Evolutionary conservation across 2,329 filamentous ascomycete genomes (phyloP).

Genomic region (Sarocladium strictum): DNA sequence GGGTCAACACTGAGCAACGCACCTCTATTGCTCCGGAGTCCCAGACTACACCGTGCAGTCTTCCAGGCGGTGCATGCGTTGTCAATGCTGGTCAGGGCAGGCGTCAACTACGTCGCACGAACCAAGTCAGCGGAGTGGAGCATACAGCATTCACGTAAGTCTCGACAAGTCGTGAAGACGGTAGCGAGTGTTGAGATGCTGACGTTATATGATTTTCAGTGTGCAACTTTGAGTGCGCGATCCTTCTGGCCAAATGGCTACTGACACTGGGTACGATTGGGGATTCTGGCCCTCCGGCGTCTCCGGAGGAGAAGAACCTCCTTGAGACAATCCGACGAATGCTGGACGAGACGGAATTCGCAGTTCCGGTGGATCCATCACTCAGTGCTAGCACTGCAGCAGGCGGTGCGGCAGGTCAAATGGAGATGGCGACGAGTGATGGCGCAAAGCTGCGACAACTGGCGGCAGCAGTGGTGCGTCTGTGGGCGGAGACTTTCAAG

Average conservation of each 20-base stretch:
- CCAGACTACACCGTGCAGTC: slow-evolving; percentile 56
- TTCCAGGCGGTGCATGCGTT: slow-evolving; percentile 64
- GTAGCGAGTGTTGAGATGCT: slow-evolving; percentile 12
- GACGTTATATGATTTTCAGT: slow-evolving; percentile 27
- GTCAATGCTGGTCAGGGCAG: slow-evolving; percentile 59
- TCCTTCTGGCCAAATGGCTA: slow-evolving; percentile 56
- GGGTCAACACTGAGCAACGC: slow-evolving; percentile 54
- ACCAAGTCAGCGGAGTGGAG: slow-evolving; percentile 58
- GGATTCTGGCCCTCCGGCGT: slow-evolving; percentile 42
- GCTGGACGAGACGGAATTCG: slow-evolving; percentile 58
- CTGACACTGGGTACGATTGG: slow-evolving; percentile 48
- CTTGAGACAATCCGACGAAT: slow-evolving; percentile 52
- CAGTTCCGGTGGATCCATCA: slow-evolving; percentile 53
- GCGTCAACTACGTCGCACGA: slow-evolving; percentile 56
- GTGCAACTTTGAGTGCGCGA: slow-evolving; percentile 56
- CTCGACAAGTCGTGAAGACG: neutral
- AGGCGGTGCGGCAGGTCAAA: slow-evolving; percentile 23
- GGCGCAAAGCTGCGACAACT: slow-evolving; percentile 47
- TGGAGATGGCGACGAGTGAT: slow-evolving; percentile 41
- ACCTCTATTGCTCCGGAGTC: slow-evolving; percentile 51
- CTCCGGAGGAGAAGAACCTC: slow-evolving; percentile 47
- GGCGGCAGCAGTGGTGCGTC: slow-evolving; percentile 50
- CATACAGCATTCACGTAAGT: slow-evolving; percentile 55
- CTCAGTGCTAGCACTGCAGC: slow-evolving; percentile 29
- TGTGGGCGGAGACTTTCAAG: slow-evolving; percentile 59